phyloP scores from a whole-genome alignment of 108 stramenopile genomes.

The Poteriospumella lacustris region DNA sequence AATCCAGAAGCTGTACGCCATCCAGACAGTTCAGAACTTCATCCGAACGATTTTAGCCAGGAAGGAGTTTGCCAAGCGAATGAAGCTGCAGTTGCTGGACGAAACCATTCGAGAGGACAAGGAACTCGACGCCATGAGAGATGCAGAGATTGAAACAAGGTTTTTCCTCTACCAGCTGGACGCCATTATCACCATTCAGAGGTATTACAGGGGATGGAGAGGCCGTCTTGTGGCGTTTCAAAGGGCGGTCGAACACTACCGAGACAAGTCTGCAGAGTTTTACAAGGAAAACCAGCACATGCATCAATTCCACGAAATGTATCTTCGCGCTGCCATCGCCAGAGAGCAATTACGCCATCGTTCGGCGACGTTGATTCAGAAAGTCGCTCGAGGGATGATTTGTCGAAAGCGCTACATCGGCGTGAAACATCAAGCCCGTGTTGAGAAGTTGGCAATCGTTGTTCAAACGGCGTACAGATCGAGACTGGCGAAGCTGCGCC shows the following conservation, averaged over 20 bases:
- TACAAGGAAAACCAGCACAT: conserved; percentile 5
- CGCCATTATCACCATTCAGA: background rate
- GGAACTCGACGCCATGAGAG: conserved; percentile 14
- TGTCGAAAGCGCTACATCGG: background rate
- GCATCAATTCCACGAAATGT: background rate
- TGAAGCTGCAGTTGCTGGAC: background rate
- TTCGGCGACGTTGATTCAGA: background rate
- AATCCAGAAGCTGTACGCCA: background rate
- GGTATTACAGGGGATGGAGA: conserved; percentile 4
- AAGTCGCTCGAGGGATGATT: background rate
- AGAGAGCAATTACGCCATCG: background rate
- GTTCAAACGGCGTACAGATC: background rate
- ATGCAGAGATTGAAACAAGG: conserved; percentile 10
- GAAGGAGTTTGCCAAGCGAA: background rate
- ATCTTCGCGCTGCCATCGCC: background rate
- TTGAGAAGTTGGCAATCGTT: background rate
- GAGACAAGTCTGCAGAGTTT: background rate
- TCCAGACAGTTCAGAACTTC: conserved; percentile 21
- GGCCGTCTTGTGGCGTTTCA: background rate
- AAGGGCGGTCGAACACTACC: background rate
- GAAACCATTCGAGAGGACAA: conserved; percentile 1
- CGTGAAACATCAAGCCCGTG: background rate
- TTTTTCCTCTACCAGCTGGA: background rate
- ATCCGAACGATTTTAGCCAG: background rate
- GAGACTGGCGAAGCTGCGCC: background rate